Conservation (phyloP, 1,284 basidiomycete species). For the Cryptococcus neoformans region DNA sequence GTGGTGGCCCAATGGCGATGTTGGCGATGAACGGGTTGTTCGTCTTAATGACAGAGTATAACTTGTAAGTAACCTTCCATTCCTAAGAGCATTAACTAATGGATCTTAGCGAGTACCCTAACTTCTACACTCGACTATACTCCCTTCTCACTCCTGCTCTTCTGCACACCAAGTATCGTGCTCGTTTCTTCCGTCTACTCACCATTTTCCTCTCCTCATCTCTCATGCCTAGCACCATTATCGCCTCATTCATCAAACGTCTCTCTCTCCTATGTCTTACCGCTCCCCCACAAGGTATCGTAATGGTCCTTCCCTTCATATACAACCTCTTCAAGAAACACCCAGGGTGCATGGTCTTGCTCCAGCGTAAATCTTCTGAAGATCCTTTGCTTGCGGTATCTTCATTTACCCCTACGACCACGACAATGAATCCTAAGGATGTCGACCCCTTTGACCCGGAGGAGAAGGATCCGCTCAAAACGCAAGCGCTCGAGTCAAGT, state of each 20-base stretch:
- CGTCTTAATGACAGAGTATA: conserved; percentile 87
- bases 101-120: conserved; percentile 77
- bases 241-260: conserved; percentile 93
- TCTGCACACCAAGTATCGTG: conserved; percentile 86
- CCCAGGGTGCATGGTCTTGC: conserved; percentile 87
- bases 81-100: not conserved
- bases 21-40: conserved; percentile 90
- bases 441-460: conserved; percentile 66
- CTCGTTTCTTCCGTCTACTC: conserved; percentile 90
- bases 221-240: conserved; percentile 79
- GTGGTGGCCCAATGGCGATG: conserved; percentile 81
- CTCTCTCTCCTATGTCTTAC: conserved; percentile 77
- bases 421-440: conserved; percentile 26
- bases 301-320: conserved; percentile 87
- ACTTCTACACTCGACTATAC: conserved; percentile 93
- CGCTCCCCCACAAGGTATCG: conserved; percentile 78
- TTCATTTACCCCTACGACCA: not conserved
- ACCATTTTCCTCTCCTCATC: conserved; percentile 89
- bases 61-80: conserved; percentile 63
- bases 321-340: conserved; percentile 95
- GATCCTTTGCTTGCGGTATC: conserved; percentile 1
- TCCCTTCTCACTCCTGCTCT: conserved; percentile 80
- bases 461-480: conserved; percentile 71
- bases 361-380: conserved; percentile 59
- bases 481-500: conserved; percentile 78